Conservation (phyloP, 495 filamentous ascomycete genomes). For the Glarea lozoyensis region DNA sequence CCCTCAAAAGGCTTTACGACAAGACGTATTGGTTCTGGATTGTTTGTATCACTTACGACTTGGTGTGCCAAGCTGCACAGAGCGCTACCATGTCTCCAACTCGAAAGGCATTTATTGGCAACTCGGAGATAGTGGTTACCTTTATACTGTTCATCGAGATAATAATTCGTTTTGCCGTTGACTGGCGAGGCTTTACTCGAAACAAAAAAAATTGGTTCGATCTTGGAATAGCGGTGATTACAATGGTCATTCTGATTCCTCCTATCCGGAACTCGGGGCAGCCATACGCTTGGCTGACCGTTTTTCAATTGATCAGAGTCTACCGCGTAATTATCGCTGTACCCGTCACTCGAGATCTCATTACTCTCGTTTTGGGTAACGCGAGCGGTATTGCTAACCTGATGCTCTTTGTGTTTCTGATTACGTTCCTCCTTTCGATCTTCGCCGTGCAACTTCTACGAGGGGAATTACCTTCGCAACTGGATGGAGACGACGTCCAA, state of each 20-base stretch:
- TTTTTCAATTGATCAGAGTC: constrained; percentile 88
- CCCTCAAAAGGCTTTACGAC: constrained; percentile 59
- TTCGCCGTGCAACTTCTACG: constrained; percentile 92
- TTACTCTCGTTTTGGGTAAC: constrained; percentile 83
- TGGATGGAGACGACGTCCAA: constrained; percentile 44
- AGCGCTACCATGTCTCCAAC: constrained; percentile 58
- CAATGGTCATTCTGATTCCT: constrained; percentile 79
- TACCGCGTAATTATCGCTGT: constrained; percentile 90
- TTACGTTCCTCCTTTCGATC: constrained; percentile 88
- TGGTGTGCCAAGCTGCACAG: constrained; percentile 65
- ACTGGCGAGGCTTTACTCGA: constrained; percentile 72
- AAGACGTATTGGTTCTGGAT: constrained; percentile 76
- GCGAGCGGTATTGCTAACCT: constrained; percentile 87
- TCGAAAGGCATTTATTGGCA: constrained; percentile 43
- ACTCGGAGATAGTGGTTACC: constrained; percentile 70
- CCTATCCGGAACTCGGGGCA: constrained; percentile 66
- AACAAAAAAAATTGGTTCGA: constrained; percentile 71
- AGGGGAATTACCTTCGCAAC: constrained; percentile 59
- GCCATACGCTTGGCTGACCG: constrained; percentile 77
- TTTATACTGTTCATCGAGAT: constrained; percentile 78
- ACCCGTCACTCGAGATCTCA: constrained; percentile 74
- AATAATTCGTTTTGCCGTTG: constrained; percentile 60
- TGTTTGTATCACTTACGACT: constrained; percentile 63
- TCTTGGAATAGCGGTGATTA: constrained; percentile 67
- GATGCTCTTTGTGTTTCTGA: constrained; percentile 91